Evolutionary conservation across 768 basidiomycete genomes (phyloP), one percentile per base, ranked within the genome.

Genomic region (Ramaria rubella): DNA sequence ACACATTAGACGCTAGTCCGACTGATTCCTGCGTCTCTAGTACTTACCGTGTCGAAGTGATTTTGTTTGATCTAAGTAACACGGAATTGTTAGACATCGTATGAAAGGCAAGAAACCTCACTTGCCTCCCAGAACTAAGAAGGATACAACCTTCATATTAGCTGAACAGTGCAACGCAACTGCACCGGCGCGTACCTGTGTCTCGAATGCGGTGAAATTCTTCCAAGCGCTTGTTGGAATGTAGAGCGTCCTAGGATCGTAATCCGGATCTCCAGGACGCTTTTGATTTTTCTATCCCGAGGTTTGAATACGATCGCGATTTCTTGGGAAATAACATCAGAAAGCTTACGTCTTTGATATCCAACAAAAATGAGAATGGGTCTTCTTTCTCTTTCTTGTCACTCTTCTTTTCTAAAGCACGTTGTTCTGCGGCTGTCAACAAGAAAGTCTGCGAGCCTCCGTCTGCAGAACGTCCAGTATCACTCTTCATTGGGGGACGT

Each of bases 201-300:
- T 93, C 73, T 99, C 96, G 66, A 99, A 99, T 0, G 94, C 93
- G 2, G 94, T 95, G 64, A 99, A 95, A 0, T 75, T 74, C 26
- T 75, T 74, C 92, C 94, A 95, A 0, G 84, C 82, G 42, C 73
- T 78, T 27, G 77, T 69, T 0, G 94, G 94, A 52, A 99, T 80
- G 65, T 78, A 81, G 30, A 98, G 69, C 0, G 96, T 96, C 49
- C 94, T 76, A 5, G 90, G 90, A 64, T 99, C 95, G 64, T 97
- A 98, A 14, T 86, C 82, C 0, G 87, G 82, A 59, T 95, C 81
- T n/a, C 81, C 82, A 24, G 90, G 90, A 55, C 79, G 75, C 49
- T 81, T 75, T 1, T 85, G 81, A 62, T 96, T 91, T 77, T 87
- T 93, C 90, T 93, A 61, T 63, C 52, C n/a, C 40, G 26, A 42